These are phyloP conservation scores for Quercus alba DNA, from an alignment of 306 rosid species.

Conservation along the genomic window DNA sequence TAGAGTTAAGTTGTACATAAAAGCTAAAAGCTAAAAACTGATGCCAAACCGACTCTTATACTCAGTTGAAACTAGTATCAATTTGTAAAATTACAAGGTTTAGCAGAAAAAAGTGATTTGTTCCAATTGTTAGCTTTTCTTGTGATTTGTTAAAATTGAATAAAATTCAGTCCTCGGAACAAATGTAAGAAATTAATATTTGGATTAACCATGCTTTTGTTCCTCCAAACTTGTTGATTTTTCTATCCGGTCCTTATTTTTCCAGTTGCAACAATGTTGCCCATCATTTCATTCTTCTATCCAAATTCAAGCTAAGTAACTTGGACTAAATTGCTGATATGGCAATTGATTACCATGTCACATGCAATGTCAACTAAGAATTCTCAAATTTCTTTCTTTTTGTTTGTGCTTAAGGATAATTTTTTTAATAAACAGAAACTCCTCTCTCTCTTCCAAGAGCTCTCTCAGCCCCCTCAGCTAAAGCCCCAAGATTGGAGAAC, in stretches of 20 bases:
- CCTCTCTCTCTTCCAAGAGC: background rate
- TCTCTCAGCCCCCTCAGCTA: background rate
- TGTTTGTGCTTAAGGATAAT: background rate
- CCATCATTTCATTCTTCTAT: background rate
- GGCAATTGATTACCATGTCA: background rate
- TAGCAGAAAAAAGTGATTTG: background rate
- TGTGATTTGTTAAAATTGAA: background rate
- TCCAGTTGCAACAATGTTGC: background rate
- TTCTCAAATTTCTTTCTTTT: background rate
- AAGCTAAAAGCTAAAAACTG: no score
- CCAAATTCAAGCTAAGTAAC: background rate
- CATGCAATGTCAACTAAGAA: background rate
- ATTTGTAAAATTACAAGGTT: background rate
- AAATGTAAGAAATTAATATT: background rate
- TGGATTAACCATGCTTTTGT: background rate
- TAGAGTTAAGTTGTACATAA: background rate
- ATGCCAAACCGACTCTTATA: background rate
- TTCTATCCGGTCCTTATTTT: background rate
- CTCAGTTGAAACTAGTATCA: no score
- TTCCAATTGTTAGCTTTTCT: background rate
- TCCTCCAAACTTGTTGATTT: background rate
- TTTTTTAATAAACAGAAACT: background rate
- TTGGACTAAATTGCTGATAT: background rate
- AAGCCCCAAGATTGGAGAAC: no score
- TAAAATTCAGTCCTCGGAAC: background rate